Evolutionary conservation across 352 stramenopile species (phyloP).

Genomic region (Phytophthora macrochlamydospora): DNA sequence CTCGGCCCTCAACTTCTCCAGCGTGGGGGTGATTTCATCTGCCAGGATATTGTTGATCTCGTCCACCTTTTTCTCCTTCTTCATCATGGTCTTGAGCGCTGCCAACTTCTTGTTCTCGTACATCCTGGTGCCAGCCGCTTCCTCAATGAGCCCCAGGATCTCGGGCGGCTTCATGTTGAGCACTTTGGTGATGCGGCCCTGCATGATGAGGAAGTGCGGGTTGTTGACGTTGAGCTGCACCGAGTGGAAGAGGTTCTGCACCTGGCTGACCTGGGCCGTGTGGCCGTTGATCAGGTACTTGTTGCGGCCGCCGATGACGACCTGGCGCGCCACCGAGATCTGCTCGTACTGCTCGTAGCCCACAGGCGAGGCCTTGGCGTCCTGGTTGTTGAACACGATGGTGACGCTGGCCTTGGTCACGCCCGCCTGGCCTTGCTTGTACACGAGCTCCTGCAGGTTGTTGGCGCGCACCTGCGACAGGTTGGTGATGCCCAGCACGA

Average conservation of each 20-base stretch:
- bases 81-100: constrained; percentile 99
- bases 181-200: constrained; percentile 98
- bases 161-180: constrained; percentile 99
- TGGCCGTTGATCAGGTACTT: constrained; percentile 99
- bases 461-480: constrained; percentile 97
- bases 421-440: constrained; percentile 99
- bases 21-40: constrained; percentile 99
- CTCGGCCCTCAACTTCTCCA: constrained; percentile 97
- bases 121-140: constrained; percentile 99
- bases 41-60: constrained; percentile 98
- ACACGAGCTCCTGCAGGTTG: constrained; percentile 99
- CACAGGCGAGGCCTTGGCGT: constrained; percentile 91
- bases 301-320: constrained; percentile 98
- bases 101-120: constrained; percentile 99
- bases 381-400: constrained; percentile 99
- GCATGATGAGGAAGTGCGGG: constrained; percentile 99
- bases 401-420: constrained; percentile 99
- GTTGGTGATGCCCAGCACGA: constrained; percentile 99
- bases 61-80: constrained; percentile 99
- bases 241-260: constrained; percentile 99
- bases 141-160: constrained; percentile 99
- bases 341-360: constrained; percentile 98
- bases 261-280: constrained; percentile 96
- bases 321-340: constrained; percentile 98
- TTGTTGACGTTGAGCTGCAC: constrained; percentile 99